Evolutionary conservation across 495 filamentous ascomycete species (phyloP).

Genomic region (Parathielavia appendiculata): DNA sequence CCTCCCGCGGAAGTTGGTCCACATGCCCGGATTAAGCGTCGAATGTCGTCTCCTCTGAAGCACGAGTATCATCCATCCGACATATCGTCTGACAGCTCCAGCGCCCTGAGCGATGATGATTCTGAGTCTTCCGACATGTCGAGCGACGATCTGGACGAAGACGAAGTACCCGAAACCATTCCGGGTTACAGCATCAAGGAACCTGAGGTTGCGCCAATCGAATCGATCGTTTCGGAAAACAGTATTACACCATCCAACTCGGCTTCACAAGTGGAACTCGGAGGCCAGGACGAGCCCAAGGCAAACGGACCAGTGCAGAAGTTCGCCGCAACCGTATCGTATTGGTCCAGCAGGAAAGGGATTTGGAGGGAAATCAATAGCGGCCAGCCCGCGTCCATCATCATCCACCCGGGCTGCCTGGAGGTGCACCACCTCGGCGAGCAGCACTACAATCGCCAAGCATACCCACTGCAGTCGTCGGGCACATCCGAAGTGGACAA

Average conservation of each 20-base stretch:
- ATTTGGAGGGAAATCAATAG: conserved; percentile 69
- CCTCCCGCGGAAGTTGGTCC: conserved; percentile 46
- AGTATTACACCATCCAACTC: conserved; percentile 72
- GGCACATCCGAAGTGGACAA: conserved; percentile 37
- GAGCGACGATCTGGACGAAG: conserved; percentile 48
- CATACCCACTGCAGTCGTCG: conserved; percentile 38
- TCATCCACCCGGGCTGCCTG: conserved; percentile 78
- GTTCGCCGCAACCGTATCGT: conserved; percentile 71
- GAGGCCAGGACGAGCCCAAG: conserved; percentile 42
- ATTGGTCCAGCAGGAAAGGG: conserved; percentile 73
- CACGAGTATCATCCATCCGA: conserved; percentile 96
- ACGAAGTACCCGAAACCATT: conserved; percentile 45
- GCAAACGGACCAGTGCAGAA: conserved; percentile 50
- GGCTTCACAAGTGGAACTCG: conserved; percentile 62
- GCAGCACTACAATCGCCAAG: conserved; percentile 34
- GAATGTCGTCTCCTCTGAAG: conserved; percentile 90
- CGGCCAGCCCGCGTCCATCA: conserved; percentile 63
- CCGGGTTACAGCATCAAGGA: conserved; percentile 47
- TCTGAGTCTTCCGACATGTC: conserved; percentile 43
- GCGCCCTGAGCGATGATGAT: conserved; percentile 46
- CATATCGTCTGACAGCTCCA: conserved; percentile 43
- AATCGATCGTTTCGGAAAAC: conserved; percentile 35
- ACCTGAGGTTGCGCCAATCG: conserved; percentile 15
- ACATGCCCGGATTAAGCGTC: conserved; percentile 50
- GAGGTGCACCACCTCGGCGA: conserved; percentile 69